Evolutionary conservation across 495 filamentous ascomycete species (phyloP).

Genomic region (Chaetomium cochliodes): DNA sequence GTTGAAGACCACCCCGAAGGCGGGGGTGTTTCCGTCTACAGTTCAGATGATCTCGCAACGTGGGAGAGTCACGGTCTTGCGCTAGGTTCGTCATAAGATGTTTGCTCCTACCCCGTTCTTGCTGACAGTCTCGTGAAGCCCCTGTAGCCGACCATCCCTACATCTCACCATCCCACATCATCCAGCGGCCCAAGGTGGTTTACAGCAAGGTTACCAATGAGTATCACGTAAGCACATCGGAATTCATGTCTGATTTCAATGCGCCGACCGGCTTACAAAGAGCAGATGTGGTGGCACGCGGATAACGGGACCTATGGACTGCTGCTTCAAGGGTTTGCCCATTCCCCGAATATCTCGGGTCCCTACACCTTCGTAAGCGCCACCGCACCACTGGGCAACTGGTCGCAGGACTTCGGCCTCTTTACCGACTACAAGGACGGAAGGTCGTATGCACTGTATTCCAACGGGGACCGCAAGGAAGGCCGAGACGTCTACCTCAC

Average conservation of each 20-base stretch:
- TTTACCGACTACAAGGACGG: conserved; percentile 48
- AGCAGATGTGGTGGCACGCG: conserved; percentile 52
- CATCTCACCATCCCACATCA: conserved; percentile 41
- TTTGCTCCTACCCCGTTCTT: neutral
- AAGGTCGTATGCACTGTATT: conserved; percentile 44
- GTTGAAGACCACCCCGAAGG: conserved; percentile 43
- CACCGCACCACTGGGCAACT: conserved; percentile 46
- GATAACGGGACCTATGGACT: conserved; percentile 47
- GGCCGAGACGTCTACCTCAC: conserved; percentile 46
- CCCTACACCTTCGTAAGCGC: conserved; percentile 45
- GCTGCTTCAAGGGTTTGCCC: conserved; percentile 45
- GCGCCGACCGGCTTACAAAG: neutral
- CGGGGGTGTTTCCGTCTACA: conserved; percentile 43
- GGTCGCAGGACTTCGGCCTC: conserved; percentile 49
- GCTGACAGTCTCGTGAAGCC: conserved; percentile 29
- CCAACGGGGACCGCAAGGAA: conserved; percentile 44
- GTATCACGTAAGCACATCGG: conserved; percentile 37
- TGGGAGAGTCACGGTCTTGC: conserved; percentile 45
- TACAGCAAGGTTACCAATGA: conserved; percentile 37
- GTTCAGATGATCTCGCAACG: conserved; percentile 43
- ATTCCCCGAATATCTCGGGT: conserved; percentile 39
- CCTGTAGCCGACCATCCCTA: conserved; percentile 40
- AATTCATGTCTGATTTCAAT: neutral
- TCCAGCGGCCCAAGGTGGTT: conserved; percentile 49
- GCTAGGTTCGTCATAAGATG: conserved; percentile 28